Base-by-base conservation (phyloP, 345 rosid genomes). In the Atalantia buxifolia region DNA sequence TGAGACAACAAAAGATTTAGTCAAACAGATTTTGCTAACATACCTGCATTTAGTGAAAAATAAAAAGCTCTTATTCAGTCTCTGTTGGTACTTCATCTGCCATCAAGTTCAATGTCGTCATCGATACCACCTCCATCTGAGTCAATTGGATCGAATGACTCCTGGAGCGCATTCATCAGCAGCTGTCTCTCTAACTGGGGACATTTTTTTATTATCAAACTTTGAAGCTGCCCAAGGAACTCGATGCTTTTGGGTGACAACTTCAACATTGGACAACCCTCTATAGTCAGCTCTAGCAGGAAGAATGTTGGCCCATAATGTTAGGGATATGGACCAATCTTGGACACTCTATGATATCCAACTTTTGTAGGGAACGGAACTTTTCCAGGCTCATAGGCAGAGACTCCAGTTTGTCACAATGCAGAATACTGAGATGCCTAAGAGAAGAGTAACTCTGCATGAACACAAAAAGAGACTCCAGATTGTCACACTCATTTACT, bases 371-470 rank as follows among this genome's bases (percentile, higher is more conserved):
- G 60, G 59, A 66, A 33, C 59, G 27, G 48, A 77, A 77, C 3
- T n/a, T 7, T 22, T 62, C 62, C 25, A 73, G 80, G 78, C 36
- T 66, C n/a, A 0, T 7, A 6, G 84, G 71, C 48, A 73, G 53
- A n/a, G 70, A 66, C 28, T 13, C 21, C 66, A 77, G 13, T 48
- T 18, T 18, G 36, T 67, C 59, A 50, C 81, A 81, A 55, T 81
- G 74, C 66, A 81, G 60, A 73, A 81, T 77, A 48, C 84, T 72
- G 74, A 81, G 48, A 60, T 77, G 64, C 63, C 74, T 70, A 12
- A 81, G 71, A 48, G 81, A 72, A 60, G 71, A 14, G 14, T 30
- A 67, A 61, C 53, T 36, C 38, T 68, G 60, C 42, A 48, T n/a
- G 13, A 18, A n/a, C 2, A 13, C 71, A 22, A 81, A 68, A 35